Base-by-base conservation (phyloP, 2,329 filamentous ascomycete species). In the Penicillium verrucosum region DNA sequence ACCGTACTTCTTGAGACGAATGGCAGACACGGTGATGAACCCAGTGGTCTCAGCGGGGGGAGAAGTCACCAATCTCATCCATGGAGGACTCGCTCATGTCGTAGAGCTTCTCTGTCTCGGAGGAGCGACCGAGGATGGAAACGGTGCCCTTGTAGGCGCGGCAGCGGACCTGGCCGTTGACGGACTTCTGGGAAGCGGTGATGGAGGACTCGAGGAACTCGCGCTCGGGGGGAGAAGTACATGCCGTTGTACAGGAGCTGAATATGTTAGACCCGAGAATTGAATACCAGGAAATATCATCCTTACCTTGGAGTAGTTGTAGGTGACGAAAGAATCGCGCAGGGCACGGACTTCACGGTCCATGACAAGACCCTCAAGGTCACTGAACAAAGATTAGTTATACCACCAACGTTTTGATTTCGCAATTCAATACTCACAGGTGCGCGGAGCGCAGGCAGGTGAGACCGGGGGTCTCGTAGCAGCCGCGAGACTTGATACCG, bases 401-500 rank as follows among this genome's bases (percentile, higher is more conserved):
- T 37, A 36, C 16, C 8, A 11, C 30, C 16, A 46, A 7, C 30
- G 30, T 32, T 14, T 32, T 5, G 5, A 57, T 51, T 12, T 38
- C 52, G 57, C 49, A 48, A 70, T 88, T 86, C 75, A 68, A 87
- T 84, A 61, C 63, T 63, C 37, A 65, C 63, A 86, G 60, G 62
- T 72, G 70, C 53, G 70, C 68, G 57, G 68, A 59, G 53, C 69
- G 68, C 61, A 73, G 62, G 60, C 65, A 68, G 59, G 69, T 72
- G 34, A 70, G 68, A 63, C 66, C 68, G 30, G 69, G 68, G 52
- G 68, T 70, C 65, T 92, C 89, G 79, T 92, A 92, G 80, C 89
- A 92, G 67, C 89, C 89, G 68, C 89, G 85, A 65, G 83, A 87
- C 81, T 92, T 92, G 67, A 92, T 81, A 61, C 89, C 89, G 70